These are phyloP conservation scores for Dendrocalamus latiflorus DNA, from an alignment of 202 grass and related monocot species.

Conservation along the genomic window DNA sequence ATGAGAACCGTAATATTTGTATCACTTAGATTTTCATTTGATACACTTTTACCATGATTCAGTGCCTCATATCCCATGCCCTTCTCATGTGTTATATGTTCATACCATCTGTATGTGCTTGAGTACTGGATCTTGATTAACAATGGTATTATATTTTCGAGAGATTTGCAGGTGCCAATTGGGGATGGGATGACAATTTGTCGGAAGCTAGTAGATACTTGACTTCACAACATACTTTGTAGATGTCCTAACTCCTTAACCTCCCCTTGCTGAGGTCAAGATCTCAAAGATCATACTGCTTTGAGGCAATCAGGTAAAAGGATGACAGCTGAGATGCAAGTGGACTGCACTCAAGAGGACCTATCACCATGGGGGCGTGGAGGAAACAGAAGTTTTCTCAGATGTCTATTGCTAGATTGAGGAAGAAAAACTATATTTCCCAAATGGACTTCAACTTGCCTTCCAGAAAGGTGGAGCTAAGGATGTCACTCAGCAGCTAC, in stretches of 20 bases:
- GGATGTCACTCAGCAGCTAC: no score
- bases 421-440: neutral
- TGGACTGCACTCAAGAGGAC: neutral
- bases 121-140: neutral
- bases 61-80: neutral
- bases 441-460: no score
- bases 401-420: neutral
- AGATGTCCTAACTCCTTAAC: neutral
- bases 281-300: constrained; percentile 7
- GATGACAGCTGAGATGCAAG: constrained; percentile 8
- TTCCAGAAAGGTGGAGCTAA: no score
- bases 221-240: neutral
- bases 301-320: neutral
- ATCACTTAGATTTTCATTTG: neutral
- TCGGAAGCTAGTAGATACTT: constrained; percentile 56
- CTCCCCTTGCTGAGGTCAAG: neutral
- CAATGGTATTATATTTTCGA: constrained; percentile 5
- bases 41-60: neutral
- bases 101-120: neutral
- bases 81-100: neutral
- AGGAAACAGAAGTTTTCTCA: neutral
- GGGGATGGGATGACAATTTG: constrained; percentile 98
- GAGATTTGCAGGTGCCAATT: constrained; percentile 61
- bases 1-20: neutral
- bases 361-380: neutral